These are phyloP conservation scores for Gentiana macrophylla DNA, from an alignment of 257 asterid species.

Conservation along the genomic window DNA sequence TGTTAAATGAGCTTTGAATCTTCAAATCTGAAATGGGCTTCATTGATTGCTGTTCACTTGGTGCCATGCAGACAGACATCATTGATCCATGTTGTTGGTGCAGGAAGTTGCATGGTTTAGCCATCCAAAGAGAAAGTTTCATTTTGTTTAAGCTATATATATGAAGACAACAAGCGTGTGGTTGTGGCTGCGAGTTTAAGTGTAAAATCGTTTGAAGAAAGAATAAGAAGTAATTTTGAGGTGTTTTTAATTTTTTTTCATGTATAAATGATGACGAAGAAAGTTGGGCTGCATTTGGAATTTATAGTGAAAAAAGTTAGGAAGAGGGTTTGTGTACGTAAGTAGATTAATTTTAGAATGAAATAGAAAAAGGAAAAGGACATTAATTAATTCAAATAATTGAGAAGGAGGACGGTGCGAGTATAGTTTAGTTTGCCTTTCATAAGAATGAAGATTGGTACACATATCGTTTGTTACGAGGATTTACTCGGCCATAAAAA, in stretches of 20 bases:
- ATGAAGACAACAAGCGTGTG: background rate
- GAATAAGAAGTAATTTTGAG: too few species aligned
- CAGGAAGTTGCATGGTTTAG: conserved; percentile 4
- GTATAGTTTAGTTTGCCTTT: too few species aligned
- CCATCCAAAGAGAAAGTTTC: conserved; percentile 10
- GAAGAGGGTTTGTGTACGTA: background rate
- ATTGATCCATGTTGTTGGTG: background rate
- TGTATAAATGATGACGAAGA: background rate
- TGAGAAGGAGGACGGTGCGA: background rate
- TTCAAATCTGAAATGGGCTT: background rate
- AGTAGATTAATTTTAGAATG: background rate
- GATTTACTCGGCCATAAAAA: too few species aligned
- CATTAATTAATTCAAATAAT: background rate
- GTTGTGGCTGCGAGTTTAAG: background rate
- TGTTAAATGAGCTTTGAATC: background rate
- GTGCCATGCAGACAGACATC: background rate
- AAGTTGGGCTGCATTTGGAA: background rate
- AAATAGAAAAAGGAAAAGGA: background rate
- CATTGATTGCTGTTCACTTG: background rate
- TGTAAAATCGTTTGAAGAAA: background rate
- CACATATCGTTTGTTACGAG: too few species aligned
- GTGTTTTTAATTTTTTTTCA: too few species aligned
- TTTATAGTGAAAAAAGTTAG: conserved; percentile 4
- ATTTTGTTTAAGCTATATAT: background rate
- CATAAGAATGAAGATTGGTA: too few species aligned